Conservation (phyloP, 768 basidiomycete genomes). For the Collybiopsis luxurians region DNA sequence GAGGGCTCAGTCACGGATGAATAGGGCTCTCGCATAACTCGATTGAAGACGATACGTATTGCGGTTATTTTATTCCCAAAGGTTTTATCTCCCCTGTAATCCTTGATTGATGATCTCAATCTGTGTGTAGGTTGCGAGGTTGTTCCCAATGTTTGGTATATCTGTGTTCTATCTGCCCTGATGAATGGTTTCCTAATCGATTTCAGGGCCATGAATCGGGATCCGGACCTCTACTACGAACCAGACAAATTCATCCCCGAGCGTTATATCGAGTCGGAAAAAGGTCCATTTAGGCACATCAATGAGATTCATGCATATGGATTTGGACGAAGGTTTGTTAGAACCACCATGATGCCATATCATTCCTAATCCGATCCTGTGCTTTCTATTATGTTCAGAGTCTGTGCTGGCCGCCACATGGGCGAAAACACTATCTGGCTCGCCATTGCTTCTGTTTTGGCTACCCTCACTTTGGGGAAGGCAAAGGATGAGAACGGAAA, state of each 20-base stretch:
- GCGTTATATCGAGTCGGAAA: conserved; percentile 14
- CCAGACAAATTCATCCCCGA: conserved; percentile 18
- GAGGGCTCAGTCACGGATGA: not conserved
- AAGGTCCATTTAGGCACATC: not conserved
- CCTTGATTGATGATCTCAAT: not conserved
- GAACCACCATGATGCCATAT: not conserved
- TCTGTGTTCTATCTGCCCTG: no score
- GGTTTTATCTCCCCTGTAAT: not conserved
- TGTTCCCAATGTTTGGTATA: conserved; percentile 13
- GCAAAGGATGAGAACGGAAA: conserved; percentile 3
- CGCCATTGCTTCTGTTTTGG: not conserved
- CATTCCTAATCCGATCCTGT: not conserved
- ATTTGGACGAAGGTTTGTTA: conserved; percentile 1
- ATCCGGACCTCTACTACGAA: conserved; percentile 21
- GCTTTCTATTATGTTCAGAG: not conserved
- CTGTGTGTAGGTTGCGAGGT: conserved; percentile 15
- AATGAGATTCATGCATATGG: not conserved
- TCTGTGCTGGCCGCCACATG: conserved; percentile 1
- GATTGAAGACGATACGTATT: conserved; percentile 23
- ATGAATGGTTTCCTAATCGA: not conserved
- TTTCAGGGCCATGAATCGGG: conserved; percentile 22
- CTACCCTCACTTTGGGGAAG: not conserved
- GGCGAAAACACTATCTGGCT: conserved; percentile 3
- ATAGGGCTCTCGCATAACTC: conserved; percentile 18
- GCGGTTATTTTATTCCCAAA: conserved; percentile 22